These are phyloP conservation scores for Aspergillus diversus DNA, from an alignment of 495 filamentous ascomycete species.

Conservation along the genomic window DNA sequence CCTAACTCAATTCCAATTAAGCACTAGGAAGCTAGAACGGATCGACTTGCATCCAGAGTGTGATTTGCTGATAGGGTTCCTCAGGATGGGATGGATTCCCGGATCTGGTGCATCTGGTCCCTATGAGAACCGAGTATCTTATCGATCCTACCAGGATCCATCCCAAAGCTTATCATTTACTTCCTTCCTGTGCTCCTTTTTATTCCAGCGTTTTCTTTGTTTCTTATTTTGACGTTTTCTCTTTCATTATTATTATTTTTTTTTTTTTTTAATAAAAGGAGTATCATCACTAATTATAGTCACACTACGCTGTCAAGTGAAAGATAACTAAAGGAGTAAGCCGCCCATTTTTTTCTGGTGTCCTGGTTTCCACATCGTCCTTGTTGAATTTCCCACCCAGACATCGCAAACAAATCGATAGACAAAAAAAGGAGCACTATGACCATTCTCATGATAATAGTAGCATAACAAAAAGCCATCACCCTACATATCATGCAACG, in stretches of 20 bases:
- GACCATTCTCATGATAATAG: neutral
- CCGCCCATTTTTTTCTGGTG: slow-evolving; percentile 6
- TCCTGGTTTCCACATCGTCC: neutral
- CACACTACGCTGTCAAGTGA: neutral
- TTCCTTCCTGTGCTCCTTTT: neutral
- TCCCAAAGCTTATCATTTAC: slow-evolving; percentile 6
- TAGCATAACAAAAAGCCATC: neutral
- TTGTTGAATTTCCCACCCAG: neutral
- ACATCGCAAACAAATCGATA: neutral
- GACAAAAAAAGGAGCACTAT: neutral
- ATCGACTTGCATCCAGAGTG: neutral
- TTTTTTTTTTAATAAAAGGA: neutral
- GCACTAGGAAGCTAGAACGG: neutral
- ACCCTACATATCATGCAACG: slow-evolving; percentile 60
- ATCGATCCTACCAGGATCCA: slow-evolving; percentile 4
- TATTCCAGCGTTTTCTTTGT: neutral
- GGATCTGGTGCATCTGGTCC: neutral
- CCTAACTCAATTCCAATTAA: slow-evolving; percentile 8
- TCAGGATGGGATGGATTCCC: slow-evolving; percentile 5
- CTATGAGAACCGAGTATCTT: slow-evolving; percentile 7
- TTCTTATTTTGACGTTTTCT: neutral
- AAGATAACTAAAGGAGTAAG: slow-evolving; percentile 5
- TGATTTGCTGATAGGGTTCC: slow-evolving; percentile 15
- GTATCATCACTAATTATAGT: neutral
- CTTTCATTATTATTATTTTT: neutral